Percentiles rank a stretch among this genome's conserved stretches.
Evolutionary conservation across 108 stramenopile species (phyloP).

Genomic region (Pseudonitzschia delicatissima): DNA sequence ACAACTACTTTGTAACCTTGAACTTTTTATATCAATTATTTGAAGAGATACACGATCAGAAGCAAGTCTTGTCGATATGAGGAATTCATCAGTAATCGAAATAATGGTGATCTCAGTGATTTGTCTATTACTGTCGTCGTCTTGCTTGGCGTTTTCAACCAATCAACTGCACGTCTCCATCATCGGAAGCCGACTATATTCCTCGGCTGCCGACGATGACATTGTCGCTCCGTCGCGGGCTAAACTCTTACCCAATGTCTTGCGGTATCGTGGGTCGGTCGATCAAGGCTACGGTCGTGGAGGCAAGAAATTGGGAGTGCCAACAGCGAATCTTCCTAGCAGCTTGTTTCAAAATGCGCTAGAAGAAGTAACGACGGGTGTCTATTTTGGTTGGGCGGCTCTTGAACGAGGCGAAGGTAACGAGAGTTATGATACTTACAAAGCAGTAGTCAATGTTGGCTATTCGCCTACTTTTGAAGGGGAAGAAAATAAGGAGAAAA

Average conservation of each 20-base stretch:
- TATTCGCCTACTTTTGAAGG: constrained; percentile 90
- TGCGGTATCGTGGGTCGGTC: constrained; percentile 67
- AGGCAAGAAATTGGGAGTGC: constrained; percentile 85
- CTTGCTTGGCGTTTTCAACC: background rate
- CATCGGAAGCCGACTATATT: background rate
- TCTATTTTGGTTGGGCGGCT: constrained; percentile 85
- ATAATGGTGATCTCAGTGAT: too few relatives aligned
- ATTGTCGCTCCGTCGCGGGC: background rate
- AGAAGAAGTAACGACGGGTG: constrained; percentile 60
- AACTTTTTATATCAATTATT: too few relatives aligned
- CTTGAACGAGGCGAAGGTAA: constrained; percentile 35
- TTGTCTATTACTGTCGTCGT: background rate
- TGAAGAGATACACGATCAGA: too few relatives aligned
- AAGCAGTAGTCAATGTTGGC: constrained; percentile 89
- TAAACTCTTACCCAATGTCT: constrained; percentile 9
- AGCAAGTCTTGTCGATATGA: too few relatives aligned
- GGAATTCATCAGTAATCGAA: too few relatives aligned
- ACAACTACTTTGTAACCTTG: too few relatives aligned
- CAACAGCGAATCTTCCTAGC: constrained; percentile 87
- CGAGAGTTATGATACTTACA: constrained; percentile 30
- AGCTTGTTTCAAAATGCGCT: constrained; percentile 76
- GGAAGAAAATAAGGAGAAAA: constrained; percentile 81
- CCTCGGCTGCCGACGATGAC: background rate
- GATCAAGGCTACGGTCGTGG: constrained; percentile 84
- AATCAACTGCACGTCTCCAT: background rate